Conservation (phyloP, 345 rosid species). For the Bruguiera parviflora region DNA sequence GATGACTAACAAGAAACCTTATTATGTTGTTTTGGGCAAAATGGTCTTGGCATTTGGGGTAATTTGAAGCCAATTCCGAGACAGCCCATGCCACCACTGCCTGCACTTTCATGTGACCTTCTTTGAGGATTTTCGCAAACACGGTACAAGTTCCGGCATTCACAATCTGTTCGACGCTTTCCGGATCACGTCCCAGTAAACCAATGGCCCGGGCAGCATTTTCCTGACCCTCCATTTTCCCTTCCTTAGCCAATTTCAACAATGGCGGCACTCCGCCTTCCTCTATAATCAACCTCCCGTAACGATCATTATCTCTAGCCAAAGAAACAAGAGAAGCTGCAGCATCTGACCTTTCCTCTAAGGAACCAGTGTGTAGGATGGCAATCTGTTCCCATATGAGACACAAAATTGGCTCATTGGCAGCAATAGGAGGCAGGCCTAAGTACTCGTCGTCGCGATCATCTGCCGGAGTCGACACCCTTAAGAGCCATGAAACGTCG, state of each 20-base stretch:
- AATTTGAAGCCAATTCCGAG: constrained; percentile 28
- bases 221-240: constrained; percentile 70
- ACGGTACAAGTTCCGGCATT: constrained; percentile 65
- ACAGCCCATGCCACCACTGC: constrained; percentile 31
- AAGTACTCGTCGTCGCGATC: constrained; percentile 64
- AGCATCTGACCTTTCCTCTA: constrained; percentile 63
- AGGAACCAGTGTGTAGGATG: constrained; percentile 57
- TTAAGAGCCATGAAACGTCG: constrained; percentile 71
- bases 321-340: constrained; percentile 75
- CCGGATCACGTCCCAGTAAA: constrained; percentile 66
- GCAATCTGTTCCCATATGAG: constrained; percentile 90
- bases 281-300: constrained; percentile 72
- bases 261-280: constrained; percentile 84
- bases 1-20: constrained; percentile 70
- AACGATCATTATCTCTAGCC: constrained; percentile 74
- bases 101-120: constrained; percentile 52
- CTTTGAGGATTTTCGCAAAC: constrained; percentile 77
- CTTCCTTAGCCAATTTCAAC: constrained; percentile 72
- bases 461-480: constrained; percentile 55
- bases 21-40: constrained; percentile 41
- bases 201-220: constrained; percentile 80
- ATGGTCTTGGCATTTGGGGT: constrained; percentile 35
- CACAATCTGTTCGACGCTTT: constrained; percentile 76
- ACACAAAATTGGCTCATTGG: constrained; percentile 78
- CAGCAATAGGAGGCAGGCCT: constrained; percentile 82